Base-by-base conservation (phyloP, 495 filamentous ascomycete species). In the Friedmanniomyces simplex region DNA sequence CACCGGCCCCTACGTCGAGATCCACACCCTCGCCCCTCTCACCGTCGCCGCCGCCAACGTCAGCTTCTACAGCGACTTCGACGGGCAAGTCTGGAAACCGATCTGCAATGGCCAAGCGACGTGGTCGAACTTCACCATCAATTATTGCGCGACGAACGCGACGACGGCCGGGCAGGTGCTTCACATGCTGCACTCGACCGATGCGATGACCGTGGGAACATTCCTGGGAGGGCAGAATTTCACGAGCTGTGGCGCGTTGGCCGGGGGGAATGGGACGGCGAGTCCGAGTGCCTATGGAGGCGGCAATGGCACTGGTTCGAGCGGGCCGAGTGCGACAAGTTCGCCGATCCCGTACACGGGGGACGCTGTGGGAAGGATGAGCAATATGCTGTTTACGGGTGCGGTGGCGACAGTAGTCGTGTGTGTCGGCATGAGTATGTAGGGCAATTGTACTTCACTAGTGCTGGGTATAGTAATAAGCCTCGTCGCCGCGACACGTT, bases 141-240 rank as follows among this genome's bases (percentile, higher is more conserved):
- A 61, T 20, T 66, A 60, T 49, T 68, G 67, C 55, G 50, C 57
- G 28, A 60, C 37, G 11, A 60, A 63, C 28, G 57, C 37, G 3
- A 49, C 61, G 6, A 22, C 41, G 2, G 55, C 52, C 13, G 26
- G 0, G 18, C 12, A 12, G 50, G 21, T 52, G 12, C 28, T 61
- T 26, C 25, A 50, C 16, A 0, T 0, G 45, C 36, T 63, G 7
- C 58, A 63, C 41, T 6, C 52, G 51, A 52, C 28, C 12, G 57
- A 63, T 48, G 57, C 57, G 2, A 34, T 50, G 25, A 63, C 50
- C 8, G 61, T 62, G 36, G 57, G 57, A 0, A 50, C 42, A 16
- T 64, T 67, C 21, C 42, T 66, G n/a, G 66, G 66, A 12, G 56
- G 61, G 6, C 14, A 59, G 18, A 68, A 59, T 34, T 66, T 64